Conservation (phyloP, 495 filamentous ascomycete species). For the Hapsidospora chrysogenum region DNA sequence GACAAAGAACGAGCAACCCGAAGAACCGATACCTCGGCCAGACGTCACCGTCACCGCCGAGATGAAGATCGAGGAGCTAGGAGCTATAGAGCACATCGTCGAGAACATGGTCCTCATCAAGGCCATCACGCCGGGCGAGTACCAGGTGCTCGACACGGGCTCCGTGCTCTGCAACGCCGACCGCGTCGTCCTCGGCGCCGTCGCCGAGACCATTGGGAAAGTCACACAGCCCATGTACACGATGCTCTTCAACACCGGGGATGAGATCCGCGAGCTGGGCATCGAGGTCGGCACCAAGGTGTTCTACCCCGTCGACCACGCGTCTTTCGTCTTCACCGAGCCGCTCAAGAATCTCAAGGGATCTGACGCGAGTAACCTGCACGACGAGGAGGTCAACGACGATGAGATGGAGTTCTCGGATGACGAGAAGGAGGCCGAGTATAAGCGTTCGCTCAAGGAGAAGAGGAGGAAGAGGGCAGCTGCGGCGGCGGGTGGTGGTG, state of each 20-base stretch:
- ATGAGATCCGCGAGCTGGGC: conserved; percentile 49
- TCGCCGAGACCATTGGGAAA: conserved; percentile 66
- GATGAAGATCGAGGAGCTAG: conserved; percentile 59
- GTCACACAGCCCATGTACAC: conserved; percentile 73
- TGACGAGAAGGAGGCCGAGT: conserved; percentile 79
- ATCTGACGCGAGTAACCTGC: conserved; percentile 81
- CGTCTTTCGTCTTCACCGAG: conserved; percentile 71
- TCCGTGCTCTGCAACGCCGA: conserved; percentile 73
- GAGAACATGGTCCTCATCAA: conserved; percentile 64
- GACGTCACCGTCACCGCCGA: conserved; percentile 54
- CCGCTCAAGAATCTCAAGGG: conserved; percentile 59
- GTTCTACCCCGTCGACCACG: conserved; percentile 61
- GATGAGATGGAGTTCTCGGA: conserved; percentile 91
- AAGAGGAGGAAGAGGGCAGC: conserved; percentile 36
- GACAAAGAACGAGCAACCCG: conserved; percentile 57
- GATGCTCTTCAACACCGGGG: conserved; percentile 46
- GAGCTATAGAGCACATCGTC: conserved; percentile 53
- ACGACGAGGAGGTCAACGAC: conserved; percentile 79
- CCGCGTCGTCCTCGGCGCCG: conserved; percentile 54
- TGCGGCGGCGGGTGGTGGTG: conserved; percentile 5
- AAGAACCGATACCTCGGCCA: conserved; percentile 54
- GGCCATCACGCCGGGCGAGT: conserved; percentile 61
- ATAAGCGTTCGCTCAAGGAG: conserved; percentile 41
- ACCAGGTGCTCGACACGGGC: conserved; percentile 64
- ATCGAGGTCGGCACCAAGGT: conserved; percentile 45